Percentiles rank a stretch among this genome's conserved stretches.
Conservation (phyloP, 495 filamentous ascomycete genomes). For the Daldinia concentrica region DNA sequence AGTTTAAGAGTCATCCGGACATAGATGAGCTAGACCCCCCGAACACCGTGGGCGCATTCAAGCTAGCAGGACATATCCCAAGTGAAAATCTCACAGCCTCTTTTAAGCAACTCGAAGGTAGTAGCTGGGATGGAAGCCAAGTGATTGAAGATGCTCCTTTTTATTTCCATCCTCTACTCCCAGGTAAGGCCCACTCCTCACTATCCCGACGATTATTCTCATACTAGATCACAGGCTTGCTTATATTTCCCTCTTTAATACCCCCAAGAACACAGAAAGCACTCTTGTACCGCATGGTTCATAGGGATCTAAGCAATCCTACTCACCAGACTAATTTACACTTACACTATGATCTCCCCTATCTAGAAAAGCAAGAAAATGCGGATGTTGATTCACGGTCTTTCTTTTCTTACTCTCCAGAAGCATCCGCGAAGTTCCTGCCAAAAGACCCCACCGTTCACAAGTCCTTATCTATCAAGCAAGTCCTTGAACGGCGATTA, state of each 20-base stretch:
- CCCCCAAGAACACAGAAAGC: slow-evolving; percentile 71
- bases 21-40: slow-evolving; percentile 55
- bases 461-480: slow-evolving; percentile 70
- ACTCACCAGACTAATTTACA: slow-evolving; percentile 86
- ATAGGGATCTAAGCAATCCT: slow-evolving; percentile 80
- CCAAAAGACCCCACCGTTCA: slow-evolving; percentile 75
- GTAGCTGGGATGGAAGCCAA: slow-evolving; percentile 36
- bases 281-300: slow-evolving; percentile 74
- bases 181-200: slow-evolving; percentile 43
- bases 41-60: slow-evolving; percentile 46
- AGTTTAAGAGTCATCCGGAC: slow-evolving; percentile 48
- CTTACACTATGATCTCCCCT: slow-evolving; percentile 79
- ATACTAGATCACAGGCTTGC: slow-evolving; percentile 65
- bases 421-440: slow-evolving; percentile 55
- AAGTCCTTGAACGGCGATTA: slow-evolving; percentile 76
- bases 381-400: slow-evolving; percentile 40
- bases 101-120: slow-evolving; percentile 48
- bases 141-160: slow-evolving; percentile 56
- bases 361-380: slow-evolving; percentile 54
- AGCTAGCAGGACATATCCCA: slow-evolving; percentile 50
- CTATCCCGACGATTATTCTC: not conserved
- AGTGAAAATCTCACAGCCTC: slow-evolving; percentile 48
- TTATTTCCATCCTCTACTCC: slow-evolving; percentile 55
- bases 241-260: slow-evolving; percentile 76
- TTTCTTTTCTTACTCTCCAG: slow-evolving; percentile 58